Evolutionary conservation across 208 protist genomes (phyloP).

Genomic region (Leishmania amazonensis): DNA sequence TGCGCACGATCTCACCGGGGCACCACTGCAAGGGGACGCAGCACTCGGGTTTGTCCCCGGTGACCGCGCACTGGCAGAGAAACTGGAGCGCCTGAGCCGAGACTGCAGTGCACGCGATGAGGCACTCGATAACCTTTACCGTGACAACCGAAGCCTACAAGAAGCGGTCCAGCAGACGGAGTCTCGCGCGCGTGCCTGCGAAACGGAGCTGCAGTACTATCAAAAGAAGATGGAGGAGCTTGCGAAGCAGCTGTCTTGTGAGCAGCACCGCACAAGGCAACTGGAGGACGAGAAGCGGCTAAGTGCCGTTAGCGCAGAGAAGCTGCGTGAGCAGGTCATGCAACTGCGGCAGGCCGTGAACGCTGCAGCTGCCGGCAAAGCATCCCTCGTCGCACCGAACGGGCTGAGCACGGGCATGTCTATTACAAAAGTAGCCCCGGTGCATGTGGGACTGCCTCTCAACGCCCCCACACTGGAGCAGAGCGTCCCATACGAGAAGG

Average conservation of each 20-base stretch:
- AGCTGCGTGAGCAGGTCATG: conserved; percentile 20
- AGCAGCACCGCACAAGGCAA: conserved; percentile 13
- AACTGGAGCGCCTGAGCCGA: conserved; percentile 21
- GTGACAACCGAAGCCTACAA: conserved; percentile 37
- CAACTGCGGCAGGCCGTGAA: conserved; percentile 18
- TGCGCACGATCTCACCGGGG: background rate
- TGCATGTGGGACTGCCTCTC: conserved; percentile 6
- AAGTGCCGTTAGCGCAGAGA: conserved; percentile 8
- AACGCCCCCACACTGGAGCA: conserved; percentile 8
- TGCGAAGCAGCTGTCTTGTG: conserved; percentile 6
- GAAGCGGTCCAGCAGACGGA: conserved; percentile 30
- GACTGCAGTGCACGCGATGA: conserved; percentile 48
- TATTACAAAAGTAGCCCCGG: background rate
- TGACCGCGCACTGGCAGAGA: background rate
- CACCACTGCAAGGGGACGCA: background rate
- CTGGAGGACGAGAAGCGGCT: conserved; percentile 12
- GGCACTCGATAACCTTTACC: conserved; percentile 45
- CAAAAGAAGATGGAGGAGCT: conserved; percentile 8
- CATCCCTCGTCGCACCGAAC: background rate
- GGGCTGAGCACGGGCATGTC: background rate
- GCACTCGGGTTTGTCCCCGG: background rate
- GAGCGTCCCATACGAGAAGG: conserved; percentile 8
- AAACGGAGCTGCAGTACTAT: conserved; percentile 12
- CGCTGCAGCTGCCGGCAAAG: background rate
- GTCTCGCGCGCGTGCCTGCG: conserved; percentile 9